These are phyloP conservation scores for Myrmaecium sp. DNA, from an alignment of 2,329 filamentous ascomycete genomes.

Conservation along the genomic window DNA sequence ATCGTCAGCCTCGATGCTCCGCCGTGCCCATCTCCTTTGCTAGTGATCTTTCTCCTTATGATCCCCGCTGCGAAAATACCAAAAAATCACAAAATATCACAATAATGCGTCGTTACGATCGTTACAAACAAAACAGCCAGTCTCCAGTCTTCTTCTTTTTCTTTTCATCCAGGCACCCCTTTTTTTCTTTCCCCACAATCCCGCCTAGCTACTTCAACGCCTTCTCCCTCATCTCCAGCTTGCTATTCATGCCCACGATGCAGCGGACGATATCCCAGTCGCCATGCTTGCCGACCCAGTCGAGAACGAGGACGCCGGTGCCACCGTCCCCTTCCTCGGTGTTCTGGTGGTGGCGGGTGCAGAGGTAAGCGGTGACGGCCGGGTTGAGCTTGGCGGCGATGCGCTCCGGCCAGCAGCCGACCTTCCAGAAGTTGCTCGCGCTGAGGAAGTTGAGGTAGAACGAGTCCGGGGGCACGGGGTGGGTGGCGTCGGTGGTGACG, in stretches of 20 bases:
- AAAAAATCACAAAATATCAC: too few relatives aligned
- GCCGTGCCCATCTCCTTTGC: too few relatives aligned
- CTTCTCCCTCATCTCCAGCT: conserved; percentile 21
- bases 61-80: too few relatives aligned
- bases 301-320: conserved; percentile 80
- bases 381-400: conserved; percentile 83
- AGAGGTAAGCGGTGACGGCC: conserved; percentile 43
- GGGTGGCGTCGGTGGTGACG: conserved; percentile 18
- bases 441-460: conserved; percentile 83
- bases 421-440: conserved; percentile 87
- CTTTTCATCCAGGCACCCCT: too few relatives aligned
- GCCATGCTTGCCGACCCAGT: conserved; percentile 75
- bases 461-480: conserved; percentile 35
- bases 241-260: conserved; percentile 83
- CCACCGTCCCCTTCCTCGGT: conserved; percentile 46
- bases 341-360: conserved; percentile 28
- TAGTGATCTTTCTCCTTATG: too few relatives aligned
- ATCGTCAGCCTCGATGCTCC: too few relatives aligned
- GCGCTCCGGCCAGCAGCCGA: conserved; percentile 80
- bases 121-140: too few relatives aligned
- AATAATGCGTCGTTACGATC: too few relatives aligned
- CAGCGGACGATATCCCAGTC: conserved; percentile 84
- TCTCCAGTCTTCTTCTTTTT: too few relatives aligned
- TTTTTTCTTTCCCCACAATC: too few relatives aligned
- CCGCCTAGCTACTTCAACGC: too few relatives aligned